These are phyloP conservation scores for Pichia kudriavzevii DNA, from an alignment of 1,139 yeast species.

Conservation along the genomic window DNA sequence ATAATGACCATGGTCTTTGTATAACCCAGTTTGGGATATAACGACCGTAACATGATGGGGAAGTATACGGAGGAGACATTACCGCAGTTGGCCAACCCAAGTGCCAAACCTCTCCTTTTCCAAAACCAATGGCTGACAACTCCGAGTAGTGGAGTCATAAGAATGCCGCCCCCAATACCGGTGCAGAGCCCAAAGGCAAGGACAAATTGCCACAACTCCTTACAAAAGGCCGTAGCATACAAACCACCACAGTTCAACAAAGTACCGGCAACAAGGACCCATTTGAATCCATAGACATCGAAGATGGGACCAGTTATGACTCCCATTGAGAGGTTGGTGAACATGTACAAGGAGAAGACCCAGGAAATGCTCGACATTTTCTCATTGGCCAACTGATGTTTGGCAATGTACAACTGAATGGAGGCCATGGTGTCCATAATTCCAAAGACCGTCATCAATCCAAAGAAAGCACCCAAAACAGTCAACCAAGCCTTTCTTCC, in stretches of 20 bases:
- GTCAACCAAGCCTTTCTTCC: slow-evolving; percentile 48
- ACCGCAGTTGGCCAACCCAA: slow-evolving; percentile 54
- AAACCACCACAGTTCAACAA: slow-evolving; percentile 44
- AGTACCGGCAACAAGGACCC: slow-evolving; percentile 40
- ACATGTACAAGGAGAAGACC: slow-evolving; percentile 56
- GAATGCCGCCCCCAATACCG: slow-evolving; percentile 52
- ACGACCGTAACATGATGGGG: slow-evolving; percentile 49
- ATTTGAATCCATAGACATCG: slow-evolving; percentile 49
- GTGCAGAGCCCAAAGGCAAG: slow-evolving; percentile 48
- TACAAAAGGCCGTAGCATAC: slow-evolving; percentile 46
- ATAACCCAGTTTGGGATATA: slow-evolving; percentile 46
- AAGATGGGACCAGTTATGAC: slow-evolving; percentile 59
- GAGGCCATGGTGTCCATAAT: slow-evolving; percentile 60
- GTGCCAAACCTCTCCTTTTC: slow-evolving; percentile 48
- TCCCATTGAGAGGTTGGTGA: slow-evolving; percentile 46
- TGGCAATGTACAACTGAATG: slow-evolving; percentile 52
- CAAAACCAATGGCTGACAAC: slow-evolving; percentile 58
- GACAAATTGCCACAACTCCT: slow-evolving; percentile 47
- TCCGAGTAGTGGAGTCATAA: slow-evolving; percentile 52
- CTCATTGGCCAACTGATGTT: slow-evolving; percentile 42
- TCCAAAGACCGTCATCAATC: slow-evolving; percentile 58
- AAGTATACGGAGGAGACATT: slow-evolving; percentile 55
- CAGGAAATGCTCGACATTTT: slow-evolving; percentile 49
- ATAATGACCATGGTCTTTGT: slow-evolving; percentile 51
- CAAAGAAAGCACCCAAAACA: slow-evolving; percentile 55